These are phyloP conservation scores for Scleroderma citrinum DNA, from an alignment of 768 basidiomycete species.

Conservation along the genomic window DNA sequence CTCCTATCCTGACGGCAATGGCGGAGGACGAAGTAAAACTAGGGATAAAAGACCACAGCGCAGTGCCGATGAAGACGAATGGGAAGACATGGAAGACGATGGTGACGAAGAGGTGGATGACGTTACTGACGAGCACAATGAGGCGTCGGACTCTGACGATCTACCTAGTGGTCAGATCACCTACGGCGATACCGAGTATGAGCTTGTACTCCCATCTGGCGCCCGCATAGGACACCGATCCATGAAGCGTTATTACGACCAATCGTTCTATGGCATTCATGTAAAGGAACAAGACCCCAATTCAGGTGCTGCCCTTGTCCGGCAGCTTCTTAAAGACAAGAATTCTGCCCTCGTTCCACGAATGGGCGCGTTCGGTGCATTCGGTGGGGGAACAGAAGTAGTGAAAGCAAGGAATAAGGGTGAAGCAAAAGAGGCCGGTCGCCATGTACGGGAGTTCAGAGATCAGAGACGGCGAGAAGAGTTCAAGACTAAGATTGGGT, in stretches of 20 bases:
- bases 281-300: conserved; percentile 54
- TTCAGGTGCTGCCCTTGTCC: conserved; percentile 72
- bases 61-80: conserved; percentile 33
- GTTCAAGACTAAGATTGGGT: conserved; percentile 80
- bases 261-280: conserved; percentile 56
- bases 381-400: conserved; percentile 73
- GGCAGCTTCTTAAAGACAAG: conserved; percentile 72
- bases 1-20: conserved; percentile 60
- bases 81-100: conserved; percentile 31
- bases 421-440: conserved; percentile 87
- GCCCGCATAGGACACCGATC: conserved; percentile 88
- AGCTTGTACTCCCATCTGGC: conserved; percentile 91
- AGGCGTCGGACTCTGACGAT: conserved; percentile 32
- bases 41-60: conserved; percentile 15
- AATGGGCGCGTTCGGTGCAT: conserved; percentile 84
- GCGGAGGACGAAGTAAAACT: conserved; percentile 22
- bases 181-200: conserved; percentile 75
- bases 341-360: conserved; percentile 80
- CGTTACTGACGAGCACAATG: conserved; percentile 28
- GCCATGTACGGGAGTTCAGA: conserved; percentile 77
- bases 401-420: conserved; percentile 92
- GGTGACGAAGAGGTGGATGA: conserved; percentile 23
- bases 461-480: conserved; percentile 75
- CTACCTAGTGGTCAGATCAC: conserved; percentile 52
- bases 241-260: conserved; percentile 80